Evolutionary conservation across 2,329 filamentous ascomycete species (phyloP), one percentile per base, ranked within the genome.

Genomic region (Calonectria pteridis): DNA sequence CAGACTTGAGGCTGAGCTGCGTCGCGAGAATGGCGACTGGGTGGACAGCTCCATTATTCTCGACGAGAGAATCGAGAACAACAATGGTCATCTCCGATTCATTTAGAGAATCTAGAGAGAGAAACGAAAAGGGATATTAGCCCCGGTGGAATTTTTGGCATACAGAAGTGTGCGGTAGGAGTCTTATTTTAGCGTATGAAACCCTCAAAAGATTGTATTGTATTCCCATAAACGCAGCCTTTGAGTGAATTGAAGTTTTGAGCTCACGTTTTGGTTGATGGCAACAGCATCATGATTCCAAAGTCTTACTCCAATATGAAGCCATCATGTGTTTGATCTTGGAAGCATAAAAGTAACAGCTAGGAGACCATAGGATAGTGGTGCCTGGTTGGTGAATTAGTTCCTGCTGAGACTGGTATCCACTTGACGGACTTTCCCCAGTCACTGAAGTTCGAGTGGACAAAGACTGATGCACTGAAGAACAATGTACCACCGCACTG

Each of bases 41-140:
- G 77, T 80, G 3, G 67, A 73, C 7, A 81, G 77, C 67, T 84
- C 83, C 6, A 78, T 84, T 43, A 72, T 79, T 23, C 59, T 84
- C 65, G 83, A 84, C 59, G 83, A 84, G 77, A 80, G 80, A 68
- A 84, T 84, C 62, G 77, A 73, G 40, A 84, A 84, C 70, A 76
- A 78, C 35, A 82, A 84, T 58, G 83, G 83, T 16, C 75, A 71
- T 6, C 55, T 81, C 62, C 72, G 76, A 35, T 31, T 79, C 20
- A 31, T 79, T 31, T 74, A 65, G n/a, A 49, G 28, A 43, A 16
- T n/a, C 5, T 20, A 55, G 16, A 6, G 18, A 35, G 26, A 58
- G n/a, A 37, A 23, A 40, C 26, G 9, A 29, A 62, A 28, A 29
- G 9, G 11, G 35, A 16, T n/a, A 29, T 20, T 26, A 6, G 3